phyloP scores from a whole-genome alignment of 108 stramenopile species.

The Cyclotella baltica region DNA sequence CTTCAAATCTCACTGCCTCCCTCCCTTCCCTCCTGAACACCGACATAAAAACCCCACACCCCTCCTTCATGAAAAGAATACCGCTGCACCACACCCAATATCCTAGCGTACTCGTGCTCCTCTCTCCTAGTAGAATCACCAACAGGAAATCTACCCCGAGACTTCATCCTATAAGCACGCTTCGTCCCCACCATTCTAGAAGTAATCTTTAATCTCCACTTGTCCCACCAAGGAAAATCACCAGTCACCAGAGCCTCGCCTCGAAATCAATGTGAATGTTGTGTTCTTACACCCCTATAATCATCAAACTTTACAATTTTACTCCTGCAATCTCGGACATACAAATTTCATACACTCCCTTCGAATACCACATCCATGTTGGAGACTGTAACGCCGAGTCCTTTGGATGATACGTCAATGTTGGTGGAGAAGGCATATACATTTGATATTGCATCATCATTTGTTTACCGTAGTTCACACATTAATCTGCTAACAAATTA shows the following conservation, averaged over 20 bases:
- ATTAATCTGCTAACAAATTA: no score
- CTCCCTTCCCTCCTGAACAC: conserved; percentile 26
- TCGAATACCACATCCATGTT: conserved; percentile 80
- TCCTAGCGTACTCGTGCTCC: conserved; percentile 85
- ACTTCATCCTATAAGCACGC: conserved; percentile 84
- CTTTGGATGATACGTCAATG: conserved; percentile 34
- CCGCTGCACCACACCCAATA: conserved; percentile 84
- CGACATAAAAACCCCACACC: conserved; percentile 93
- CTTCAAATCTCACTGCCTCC: conserved; percentile 66
- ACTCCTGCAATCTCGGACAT: conserved; percentile 92
- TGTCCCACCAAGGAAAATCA: conserved; percentile 73
- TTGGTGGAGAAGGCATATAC: conserved; percentile 75
- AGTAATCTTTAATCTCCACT: conserved; percentile 57
- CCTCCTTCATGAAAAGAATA: conserved; percentile 92
- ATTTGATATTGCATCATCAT: no score
- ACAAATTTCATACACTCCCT: conserved; percentile 83
- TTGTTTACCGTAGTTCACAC: no score
- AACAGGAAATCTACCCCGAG: conserved; percentile 72
- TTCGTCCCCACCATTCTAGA: conserved; percentile 38
- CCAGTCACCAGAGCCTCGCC: conserved; percentile 94
- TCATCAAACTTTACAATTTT: conserved; percentile 92
- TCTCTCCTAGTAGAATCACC: conserved; percentile 37
- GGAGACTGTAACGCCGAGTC: conserved; percentile 43
- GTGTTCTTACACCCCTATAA: conserved; percentile 74
- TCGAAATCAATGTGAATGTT: conserved; percentile 99